phyloP scores from a whole-genome alignment of 257 asterid genomes.

The Nicotiana paniculata region DNA sequence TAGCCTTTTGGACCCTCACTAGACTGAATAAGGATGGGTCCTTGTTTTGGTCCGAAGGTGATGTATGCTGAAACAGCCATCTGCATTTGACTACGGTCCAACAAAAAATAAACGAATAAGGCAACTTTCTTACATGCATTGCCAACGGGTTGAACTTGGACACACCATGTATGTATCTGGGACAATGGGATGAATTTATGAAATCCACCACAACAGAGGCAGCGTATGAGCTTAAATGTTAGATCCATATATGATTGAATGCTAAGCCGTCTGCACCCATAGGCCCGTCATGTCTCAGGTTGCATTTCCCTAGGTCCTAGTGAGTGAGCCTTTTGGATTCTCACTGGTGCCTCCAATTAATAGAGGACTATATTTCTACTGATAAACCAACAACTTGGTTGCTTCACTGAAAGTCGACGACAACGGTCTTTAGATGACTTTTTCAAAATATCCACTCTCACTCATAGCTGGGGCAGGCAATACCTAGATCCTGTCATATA shows the following conservation, averaged over 20 bases:
- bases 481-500: neutral
- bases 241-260: neutral
- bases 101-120: neutral
- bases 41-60: neutral
- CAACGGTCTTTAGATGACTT: neutral
- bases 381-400: neutral
- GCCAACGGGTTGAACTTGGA: neutral
- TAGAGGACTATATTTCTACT: neutral
- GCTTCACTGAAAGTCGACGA: neutral
- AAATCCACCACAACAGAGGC: neutral
- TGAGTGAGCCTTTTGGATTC: neutral
- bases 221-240: neutral
- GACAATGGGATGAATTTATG: neutral
- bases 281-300: neutral
- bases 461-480: neutral
- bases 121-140: constrained; percentile 7
- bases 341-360: neutral
- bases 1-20: neutral
- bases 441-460: neutral
- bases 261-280: neutral
- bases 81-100: neutral
- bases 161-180: neutral
- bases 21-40: neutral
- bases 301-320: neutral
- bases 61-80: neutral